A percentile compares a stretch with the other conserved stretches of the same genome.
These are phyloP conservation scores for Pythium sukuiense DNA, from an alignment of 352 stramenopile species.

Conservation along the genomic window DNA sequence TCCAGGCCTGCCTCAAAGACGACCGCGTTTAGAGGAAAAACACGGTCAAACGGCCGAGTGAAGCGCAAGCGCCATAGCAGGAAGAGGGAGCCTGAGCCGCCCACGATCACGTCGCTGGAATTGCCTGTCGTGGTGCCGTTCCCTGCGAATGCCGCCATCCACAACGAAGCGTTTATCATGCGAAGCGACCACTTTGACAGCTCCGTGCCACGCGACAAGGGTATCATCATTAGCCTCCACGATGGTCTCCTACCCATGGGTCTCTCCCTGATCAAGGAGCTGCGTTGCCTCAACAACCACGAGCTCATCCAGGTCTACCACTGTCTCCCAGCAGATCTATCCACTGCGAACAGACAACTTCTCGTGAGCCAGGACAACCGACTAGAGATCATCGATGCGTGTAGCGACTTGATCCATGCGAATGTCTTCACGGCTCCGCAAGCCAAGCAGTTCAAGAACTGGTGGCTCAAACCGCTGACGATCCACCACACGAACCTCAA, in stretches of 20 bases:
- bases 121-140: neutral
- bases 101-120: no score
- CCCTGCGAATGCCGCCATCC: neutral
- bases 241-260: conserved; percentile 49
- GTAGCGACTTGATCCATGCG: conserved; percentile 32
- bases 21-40: no score
- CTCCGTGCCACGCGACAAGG: conserved; percentile 29
- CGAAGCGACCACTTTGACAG: conserved; percentile 30
- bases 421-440: conserved; percentile 14
- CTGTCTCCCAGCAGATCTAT: conserved; percentile 45
- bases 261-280: conserved; percentile 57
- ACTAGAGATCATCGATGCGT: conserved; percentile 67
- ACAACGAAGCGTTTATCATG: conserved; percentile 7
- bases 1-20: no score
- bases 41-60: no score
- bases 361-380: conserved; percentile 41
- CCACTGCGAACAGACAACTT: conserved; percentile 29
- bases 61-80: no score
- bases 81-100: no score
- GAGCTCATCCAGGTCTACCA: conserved; percentile 50
- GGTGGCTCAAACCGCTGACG: conserved; percentile 63
- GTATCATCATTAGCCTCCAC: conserved; percentile 45
- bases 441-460: conserved; percentile 44
- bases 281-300: conserved; percentile 40
- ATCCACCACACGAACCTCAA: conserved; percentile 49